These are phyloP conservation scores for Blastocystis sp. DNA, from an alignment of 352 stramenopile species.

Conservation along the genomic window DNA sequence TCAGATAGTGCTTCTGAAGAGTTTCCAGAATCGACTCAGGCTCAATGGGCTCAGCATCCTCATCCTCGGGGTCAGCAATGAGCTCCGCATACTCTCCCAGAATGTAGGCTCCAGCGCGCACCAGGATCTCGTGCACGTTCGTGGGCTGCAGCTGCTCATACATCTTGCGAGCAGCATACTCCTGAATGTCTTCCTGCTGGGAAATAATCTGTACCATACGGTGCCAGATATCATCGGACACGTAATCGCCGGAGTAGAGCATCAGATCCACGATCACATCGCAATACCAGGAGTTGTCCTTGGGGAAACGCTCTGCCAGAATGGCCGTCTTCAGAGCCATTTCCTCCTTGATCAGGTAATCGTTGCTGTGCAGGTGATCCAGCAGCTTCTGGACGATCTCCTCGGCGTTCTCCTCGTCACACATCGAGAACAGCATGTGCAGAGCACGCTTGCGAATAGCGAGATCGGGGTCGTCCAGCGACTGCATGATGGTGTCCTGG, in stretches of 20 bases:
- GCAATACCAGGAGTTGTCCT: constrained; percentile 89
- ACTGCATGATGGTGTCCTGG: constrained; percentile 86
- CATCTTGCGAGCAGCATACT: constrained; percentile 85
- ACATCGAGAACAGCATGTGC: constrained; percentile 95
- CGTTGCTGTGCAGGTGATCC: constrained; percentile 82
- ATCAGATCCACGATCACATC: constrained; percentile 95
- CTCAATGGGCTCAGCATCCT: constrained; percentile 47
- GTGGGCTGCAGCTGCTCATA: constrained; percentile 84
- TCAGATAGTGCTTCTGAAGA: constrained; percentile 88
- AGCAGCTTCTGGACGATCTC: constrained; percentile 90
- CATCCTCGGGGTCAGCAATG: constrained; percentile 70
- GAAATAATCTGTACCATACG: constrained; percentile 96
- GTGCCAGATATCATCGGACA: constrained; percentile 87
- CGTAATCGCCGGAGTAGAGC: constrained; percentile 79
- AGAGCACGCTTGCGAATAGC: constrained; percentile 86
- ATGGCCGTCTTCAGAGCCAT: constrained; percentile 98
- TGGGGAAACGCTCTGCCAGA: constrained; percentile 91
- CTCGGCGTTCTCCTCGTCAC: constrained; percentile 85
- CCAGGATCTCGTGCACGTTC: constrained; percentile 86
- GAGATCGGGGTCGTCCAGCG: constrained; percentile 90
- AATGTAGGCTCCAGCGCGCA: constrained; percentile 87
- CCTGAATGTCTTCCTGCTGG: constrained; percentile 88
- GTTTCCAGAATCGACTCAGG: constrained; percentile 71
- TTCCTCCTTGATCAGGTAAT: constrained; percentile 83
- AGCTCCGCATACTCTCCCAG: constrained; percentile 94